Evolutionary conservation across 345 rosid genomes (phyloP), one percentile per base, ranked within the genome.

Genomic region (Melaleuca quinquenervia): DNA sequence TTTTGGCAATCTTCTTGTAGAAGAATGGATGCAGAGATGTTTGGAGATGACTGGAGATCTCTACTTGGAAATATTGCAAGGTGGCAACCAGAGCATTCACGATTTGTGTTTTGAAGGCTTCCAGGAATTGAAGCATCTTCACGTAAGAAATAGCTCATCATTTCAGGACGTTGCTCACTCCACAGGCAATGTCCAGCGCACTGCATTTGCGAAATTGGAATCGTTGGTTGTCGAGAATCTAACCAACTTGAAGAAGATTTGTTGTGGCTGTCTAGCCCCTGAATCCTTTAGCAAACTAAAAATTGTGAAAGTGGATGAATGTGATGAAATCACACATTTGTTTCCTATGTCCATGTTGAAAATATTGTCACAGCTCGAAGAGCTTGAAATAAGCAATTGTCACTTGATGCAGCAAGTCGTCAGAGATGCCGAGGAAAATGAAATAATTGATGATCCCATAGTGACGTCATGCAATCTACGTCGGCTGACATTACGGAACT

Each of bases 241-340:
- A 36, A 36, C 50, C 16, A 84, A 83, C 78, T 86, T 90, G 87
- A 86, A 86, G 80, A 80, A 86, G 82, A 86, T 90, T 45, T 87
- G 64, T 3, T 20, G 22, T 6, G 90, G 86, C 11, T 36, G 7
- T 18, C 82, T 85, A 2, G 13, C 5, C 15, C 6, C 29, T 8
- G 21, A 58, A 9, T 82, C 88, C 8, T 88, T 91, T 3, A 2
- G 36, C 70, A 3, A 11, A 52, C 18, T 85, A 80, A 82, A 51
- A 32, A 53, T 51, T 50, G 22, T 84, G 53, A 27, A 74, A 13
- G 82, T 56, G 20, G 27, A 44, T 0, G 0, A 41, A 3, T 76
- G 86, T 32, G 8, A 11, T 20, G 11, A 85, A 36, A 49, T 54
- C 20, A 27, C n/a, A 6, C 36, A 60, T 60, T 60, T n/a, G 8